A percentile compares a stretch with the other conserved stretches of the same genome.
Conservation (phyloP, 2,329 filamentous ascomycete genomes). For the Aspergillus neoniger region DNA sequence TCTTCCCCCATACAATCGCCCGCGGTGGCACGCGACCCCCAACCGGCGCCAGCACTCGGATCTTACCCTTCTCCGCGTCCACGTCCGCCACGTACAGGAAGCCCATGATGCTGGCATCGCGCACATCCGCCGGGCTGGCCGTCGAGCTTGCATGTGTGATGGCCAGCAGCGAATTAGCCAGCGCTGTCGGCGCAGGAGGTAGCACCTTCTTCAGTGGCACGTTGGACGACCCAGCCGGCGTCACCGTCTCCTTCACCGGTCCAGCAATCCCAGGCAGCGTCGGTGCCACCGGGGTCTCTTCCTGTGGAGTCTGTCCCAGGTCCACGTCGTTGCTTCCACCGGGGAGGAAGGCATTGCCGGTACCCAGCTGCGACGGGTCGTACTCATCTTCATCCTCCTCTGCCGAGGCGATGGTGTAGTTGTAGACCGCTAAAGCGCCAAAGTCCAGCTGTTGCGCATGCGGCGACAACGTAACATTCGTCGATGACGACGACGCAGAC, state of each 20-base stretch:
- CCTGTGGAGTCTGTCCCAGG: conserved; percentile 14
- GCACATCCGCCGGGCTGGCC: conserved; percentile 70
- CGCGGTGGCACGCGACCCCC: conserved; percentile 76
- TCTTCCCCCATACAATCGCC: conserved; percentile 75
- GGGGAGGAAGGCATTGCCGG: conserved; percentile 39
- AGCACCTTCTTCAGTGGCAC: conserved; percentile 61
- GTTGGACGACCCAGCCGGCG: conserved; percentile 24
- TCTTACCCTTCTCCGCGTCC: conserved; percentile 76
- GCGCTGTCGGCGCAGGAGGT: conserved; percentile 58
- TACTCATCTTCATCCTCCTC: conserved; percentile 55
- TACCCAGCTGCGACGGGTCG: conserved; percentile 36
- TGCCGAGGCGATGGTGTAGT: conserved; percentile 60
- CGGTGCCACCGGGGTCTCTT: conserved; percentile 21
- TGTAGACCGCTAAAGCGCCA: conserved; percentile 71
- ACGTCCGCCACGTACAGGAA: conserved; percentile 93
- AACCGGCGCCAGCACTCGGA: conserved; percentile 81
- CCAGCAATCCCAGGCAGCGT: conserved; percentile 28
- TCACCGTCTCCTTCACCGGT: conserved; percentile 20
- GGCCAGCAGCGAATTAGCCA: conserved; percentile 81
- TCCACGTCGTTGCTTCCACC: conserved; percentile 33
- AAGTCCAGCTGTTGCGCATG: conserved; percentile 85
- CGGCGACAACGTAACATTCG: conserved; percentile 75
- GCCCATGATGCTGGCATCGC: conserved; percentile 82
- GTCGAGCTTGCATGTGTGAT: conserved; percentile 75
- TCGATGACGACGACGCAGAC: conserved; percentile 39